Evolutionary conservation across 805 yeast genomes (phyloP).

Genomic region (Candida pini): DNA sequence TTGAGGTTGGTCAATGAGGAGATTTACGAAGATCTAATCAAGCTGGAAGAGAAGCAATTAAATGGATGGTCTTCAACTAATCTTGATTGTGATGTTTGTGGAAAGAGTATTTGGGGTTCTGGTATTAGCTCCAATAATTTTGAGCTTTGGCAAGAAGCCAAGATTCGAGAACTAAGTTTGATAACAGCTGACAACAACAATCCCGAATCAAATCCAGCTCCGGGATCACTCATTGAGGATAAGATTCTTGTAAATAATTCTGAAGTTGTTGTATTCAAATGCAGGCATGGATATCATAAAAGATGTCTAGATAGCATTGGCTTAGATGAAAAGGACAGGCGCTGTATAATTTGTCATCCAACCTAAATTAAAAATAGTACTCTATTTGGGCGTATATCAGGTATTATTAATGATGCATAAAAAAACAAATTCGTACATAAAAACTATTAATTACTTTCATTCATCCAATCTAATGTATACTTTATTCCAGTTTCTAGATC

Average conservation of each 20-base stretch:
- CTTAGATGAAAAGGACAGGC: conserved; percentile 19
- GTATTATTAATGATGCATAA: no score
- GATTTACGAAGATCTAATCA: conserved; percentile 41
- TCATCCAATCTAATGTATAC: conserved; percentile 82
- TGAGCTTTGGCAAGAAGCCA: conserved; percentile 49
- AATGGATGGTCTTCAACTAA: conserved; percentile 60
- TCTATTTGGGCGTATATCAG: no score
- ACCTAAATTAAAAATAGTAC: neutral
- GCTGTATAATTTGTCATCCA: conserved; percentile 38
- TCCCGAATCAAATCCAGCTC: neutral
- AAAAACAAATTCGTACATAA: no score
- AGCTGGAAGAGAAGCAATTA: conserved; percentile 35
- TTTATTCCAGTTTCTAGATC: conserved; percentile 74
- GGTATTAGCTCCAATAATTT: conserved; percentile 45
- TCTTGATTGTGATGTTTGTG: conserved; percentile 71
- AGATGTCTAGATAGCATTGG: conserved; percentile 50
- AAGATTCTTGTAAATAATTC: conserved; percentile 6
- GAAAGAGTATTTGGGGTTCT: conserved; percentile 66
- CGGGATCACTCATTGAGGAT: no score
- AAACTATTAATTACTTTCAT: conserved; percentile 44
- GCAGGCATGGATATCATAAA: conserved; percentile 62
- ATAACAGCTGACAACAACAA: conserved; percentile 5
- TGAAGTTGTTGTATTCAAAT: conserved; percentile 50
- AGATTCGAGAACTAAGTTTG: conserved; percentile 7
- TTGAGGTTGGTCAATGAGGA: conserved; percentile 52